These are phyloP conservation scores for Fusarium pseudoanthophilum DNA, from an alignment of 2,329 filamentous ascomycete species.

Conservation along the genomic window DNA sequence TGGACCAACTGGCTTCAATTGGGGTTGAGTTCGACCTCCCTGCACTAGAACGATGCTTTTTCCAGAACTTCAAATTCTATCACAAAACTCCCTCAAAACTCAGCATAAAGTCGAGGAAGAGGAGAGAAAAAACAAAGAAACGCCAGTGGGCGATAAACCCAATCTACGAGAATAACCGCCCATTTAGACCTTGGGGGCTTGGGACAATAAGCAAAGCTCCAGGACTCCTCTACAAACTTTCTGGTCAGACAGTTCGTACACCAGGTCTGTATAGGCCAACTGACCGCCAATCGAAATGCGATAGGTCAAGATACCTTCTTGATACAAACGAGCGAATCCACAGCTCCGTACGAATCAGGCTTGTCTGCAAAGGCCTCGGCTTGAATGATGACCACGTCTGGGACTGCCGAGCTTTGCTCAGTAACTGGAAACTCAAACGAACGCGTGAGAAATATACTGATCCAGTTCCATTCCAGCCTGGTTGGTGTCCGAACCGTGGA, in stretches of 20 bases:
- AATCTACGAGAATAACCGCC: conserved; percentile 60
- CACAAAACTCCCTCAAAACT: conserved; percentile 26
- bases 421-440: conserved; percentile 57
- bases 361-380: conserved; percentile 61
- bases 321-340: conserved; percentile 67
- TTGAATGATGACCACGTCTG: conserved; percentile 61
- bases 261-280: conserved; percentile 61
- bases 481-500: conserved; percentile 46
- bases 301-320: conserved; percentile 54
- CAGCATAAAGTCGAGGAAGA: conserved; percentile 26
- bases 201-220: conserved; percentile 56
- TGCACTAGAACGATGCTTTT: conserved; percentile 55
- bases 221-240: conserved; percentile 56
- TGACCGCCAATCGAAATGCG: conserved; percentile 53
- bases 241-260: conserved; percentile 56
- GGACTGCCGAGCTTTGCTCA: conserved; percentile 57
- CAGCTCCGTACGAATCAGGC: conserved; percentile 63
- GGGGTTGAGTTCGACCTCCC: conserved; percentile 61
- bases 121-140: conserved; percentile 21
- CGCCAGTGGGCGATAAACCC: conserved; percentile 59
- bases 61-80: conserved; percentile 50
- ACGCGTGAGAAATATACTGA: conserved; percentile 49
- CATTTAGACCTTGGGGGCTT: conserved; percentile 60
- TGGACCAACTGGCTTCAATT: conserved; percentile 64
- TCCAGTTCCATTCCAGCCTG: conserved; percentile 49